Evolutionary conservation across 2,329 filamentous ascomycete genomes (phyloP), one percentile per base, ranked within the genome.

Genomic region (Cryphonectria carpinicola): DNA sequence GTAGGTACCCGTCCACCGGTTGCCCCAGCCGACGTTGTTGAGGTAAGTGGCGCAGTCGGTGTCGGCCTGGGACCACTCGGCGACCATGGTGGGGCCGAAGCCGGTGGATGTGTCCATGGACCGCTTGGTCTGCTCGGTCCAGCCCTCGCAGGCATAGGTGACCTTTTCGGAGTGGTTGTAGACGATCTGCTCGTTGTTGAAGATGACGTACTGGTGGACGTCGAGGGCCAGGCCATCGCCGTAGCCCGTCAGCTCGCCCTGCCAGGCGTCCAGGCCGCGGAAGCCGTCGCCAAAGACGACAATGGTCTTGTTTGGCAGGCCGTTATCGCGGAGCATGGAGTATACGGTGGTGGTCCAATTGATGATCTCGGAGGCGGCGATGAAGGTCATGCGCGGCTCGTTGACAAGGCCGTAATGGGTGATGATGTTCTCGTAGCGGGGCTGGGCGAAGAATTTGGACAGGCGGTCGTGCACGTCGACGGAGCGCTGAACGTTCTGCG

Each of bases 191-290:
- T 92, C 90, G 54, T 89, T 89, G 85, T 99, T 98, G 87, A 99
- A 99, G 80, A 98, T 98, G 77, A 97, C 93, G 81, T 99, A 99
- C 81, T 98, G 95, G 82, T 99, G 96, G 52, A 97, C 96, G 81
- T 99, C 96, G n/a, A 99, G 89, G 25, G 97, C 88, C 74, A 98
- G 85, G n/a, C 65, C 67, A 74, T 90, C 88, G 63, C 91, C 85
- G 77, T 92, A 87, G 32, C 87, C 85, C 75, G 92, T 88, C 75
- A 98, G 87, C 79, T 92, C 87, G 56, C 93, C 93, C 79, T 97
- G 90, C 96, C 96, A 99, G 77, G 97, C 95, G 74, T 87, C 86
- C 5, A 98, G 88, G 14, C 95, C 95, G 82, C 97, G 89, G 84
- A 99, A 99, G 35, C 96, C 96, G 81, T 99, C 96, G 69, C 95